phyloP scores from a whole-genome alignment of 2,329 filamentous ascomycete species.

The Aspergillus nomiae region DNA sequence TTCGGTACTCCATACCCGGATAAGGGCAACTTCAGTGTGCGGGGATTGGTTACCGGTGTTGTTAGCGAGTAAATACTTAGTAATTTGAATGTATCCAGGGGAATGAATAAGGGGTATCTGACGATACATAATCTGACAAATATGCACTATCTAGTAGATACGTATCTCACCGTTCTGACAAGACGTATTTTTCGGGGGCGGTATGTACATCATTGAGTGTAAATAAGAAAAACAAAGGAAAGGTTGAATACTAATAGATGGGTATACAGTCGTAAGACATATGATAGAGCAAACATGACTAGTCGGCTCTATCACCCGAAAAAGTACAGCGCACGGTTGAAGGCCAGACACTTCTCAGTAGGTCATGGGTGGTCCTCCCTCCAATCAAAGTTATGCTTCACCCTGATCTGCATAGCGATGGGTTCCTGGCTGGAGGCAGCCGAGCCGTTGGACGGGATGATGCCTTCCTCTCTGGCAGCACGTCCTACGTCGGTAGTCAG shows the following conservation, averaged over 20 bases:
- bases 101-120: not conserved
- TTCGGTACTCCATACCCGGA: constrained; percentile 11
- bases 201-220: not conserved
- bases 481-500: constrained; percentile 14
- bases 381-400: constrained; percentile 15
- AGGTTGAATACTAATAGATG: not conserved
- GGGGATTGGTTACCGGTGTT: not conserved
- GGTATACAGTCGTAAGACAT: not conserved
- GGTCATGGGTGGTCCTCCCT: not conserved
- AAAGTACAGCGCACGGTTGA: no score
- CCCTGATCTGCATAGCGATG: constrained; percentile 10
- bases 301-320: not conserved
- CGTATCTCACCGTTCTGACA: not conserved
- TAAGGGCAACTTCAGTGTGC: constrained; percentile 5
- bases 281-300: not conserved
- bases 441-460: constrained; percentile 1
- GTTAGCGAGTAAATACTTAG: not conserved
- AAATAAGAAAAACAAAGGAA: not conserved
- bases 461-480: not conserved
- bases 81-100: not conserved
- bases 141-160: not conserved
- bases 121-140: not conserved
- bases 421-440: not conserved
- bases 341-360: not conserved
- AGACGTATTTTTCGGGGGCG: not conserved